Evolutionary conservation across 805 yeast species (phyloP).

Genomic region (Wickerhamomyces alni): DNA sequence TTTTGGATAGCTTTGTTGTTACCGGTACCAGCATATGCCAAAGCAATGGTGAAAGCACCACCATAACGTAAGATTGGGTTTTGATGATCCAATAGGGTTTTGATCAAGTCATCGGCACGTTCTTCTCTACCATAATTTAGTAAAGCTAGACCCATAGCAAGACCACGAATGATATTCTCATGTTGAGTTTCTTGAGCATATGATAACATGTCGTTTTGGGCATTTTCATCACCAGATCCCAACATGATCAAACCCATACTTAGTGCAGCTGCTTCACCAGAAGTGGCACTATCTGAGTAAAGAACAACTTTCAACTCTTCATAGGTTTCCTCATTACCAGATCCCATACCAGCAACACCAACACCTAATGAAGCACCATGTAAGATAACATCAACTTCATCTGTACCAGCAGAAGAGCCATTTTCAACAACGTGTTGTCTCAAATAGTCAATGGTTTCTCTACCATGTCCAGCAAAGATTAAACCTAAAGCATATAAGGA

Average conservation of each 20-base stretch:
- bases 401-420: conserved; percentile 55
- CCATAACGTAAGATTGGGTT: conserved; percentile 88
- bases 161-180: conserved; percentile 90
- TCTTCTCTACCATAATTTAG: conserved; percentile 83
- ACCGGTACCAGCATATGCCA: conserved; percentile 97
- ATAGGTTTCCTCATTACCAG: conserved; percentile 65
- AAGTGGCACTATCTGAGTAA: conserved; percentile 85
- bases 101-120: conserved; percentile 64
- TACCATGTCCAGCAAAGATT: conserved; percentile 93
- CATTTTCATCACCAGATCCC: conserved; percentile 74
- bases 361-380: conserved; percentile 96
- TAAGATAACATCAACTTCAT: conserved; percentile 72
- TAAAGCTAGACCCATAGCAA: conserved; percentile 84
- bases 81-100: conserved; percentile 62
- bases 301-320: conserved; percentile 80
- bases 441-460: conserved; percentile 75
- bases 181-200: conserved; percentile 95
- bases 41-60: conserved; percentile 88
- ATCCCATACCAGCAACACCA: conserved; percentile 96
- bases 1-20: conserved; percentile 81
- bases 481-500: conserved; percentile 89
- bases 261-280: conserved; percentile 95
- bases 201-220: conserved; percentile 72
- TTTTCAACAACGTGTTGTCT: conserved; percentile 63
- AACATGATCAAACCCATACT: conserved; percentile 95